Evolutionary conservation across 2,329 filamentous ascomycete species (phyloP), one percentile per base, ranked within the genome.

Genomic region (Taxawa tesnikishii): DNA sequence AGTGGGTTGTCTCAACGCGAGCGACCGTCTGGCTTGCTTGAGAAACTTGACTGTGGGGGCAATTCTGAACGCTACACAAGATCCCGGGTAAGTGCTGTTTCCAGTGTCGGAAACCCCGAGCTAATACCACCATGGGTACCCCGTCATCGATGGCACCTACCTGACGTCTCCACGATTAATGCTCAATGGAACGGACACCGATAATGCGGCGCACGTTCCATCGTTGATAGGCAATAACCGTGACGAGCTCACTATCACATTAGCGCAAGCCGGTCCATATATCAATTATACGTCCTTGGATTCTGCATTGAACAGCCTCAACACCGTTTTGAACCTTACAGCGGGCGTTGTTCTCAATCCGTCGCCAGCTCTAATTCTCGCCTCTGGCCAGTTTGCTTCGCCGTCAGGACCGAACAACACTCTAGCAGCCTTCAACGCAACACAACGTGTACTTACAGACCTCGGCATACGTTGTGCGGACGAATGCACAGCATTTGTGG

Each of bases 1-100:
- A 25, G 64, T 63, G 8, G 63, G 62, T 5, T 73, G 67, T 41
- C 45, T 49, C 14, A 47, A 48, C 3, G 46, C 58, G 1, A 33
- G 44, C 8, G 54, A 67, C 39, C 64, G 59, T 0, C 54, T 71
- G 3, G 53, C 50, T 11, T 71, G 67, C 43, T 56, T 72, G 14
- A 61, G 67, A 3, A 47, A n/a, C n/a, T n/a, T n/a, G n/a, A n/a
- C n/a, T n/a, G n/a, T n/a, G n/a, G n/a, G n/a, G n/a, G n/a, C n/a
- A n/a, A n/a, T n/a, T n/a, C n/a, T n/a, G n/a, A n/a, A n/a, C n/a
- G n/a, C n/a, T n/a, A n/a, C n/a, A n/a, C n/a, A n/a, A n/a, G n/a
- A n/a, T n/a, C n/a, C n/a, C n/a, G n/a, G n/a, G n/a, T n/a, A n/a
- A n/a, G n/a, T n/a, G n/a, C n/a, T n/a, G n/a, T n/a, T n/a, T n/a